phyloP scores from a whole-genome alignment of 495 filamentous ascomycete genomes.

The Tricharina praecox region DNA sequence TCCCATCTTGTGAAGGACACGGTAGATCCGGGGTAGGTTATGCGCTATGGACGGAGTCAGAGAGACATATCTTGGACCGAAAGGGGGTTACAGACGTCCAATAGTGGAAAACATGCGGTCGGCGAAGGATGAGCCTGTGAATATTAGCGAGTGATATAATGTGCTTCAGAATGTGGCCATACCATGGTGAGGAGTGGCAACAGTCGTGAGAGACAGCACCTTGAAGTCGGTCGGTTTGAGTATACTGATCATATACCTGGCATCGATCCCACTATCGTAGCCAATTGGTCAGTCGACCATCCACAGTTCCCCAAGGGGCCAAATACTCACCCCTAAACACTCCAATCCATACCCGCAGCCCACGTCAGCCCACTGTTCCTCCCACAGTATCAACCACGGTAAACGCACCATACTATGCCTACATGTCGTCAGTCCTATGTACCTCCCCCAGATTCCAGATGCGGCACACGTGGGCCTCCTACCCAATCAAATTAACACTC shows the following conservation, averaged over 20 bases:
- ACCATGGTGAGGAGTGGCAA: constrained; percentile 77
- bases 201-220: constrained; percentile 64
- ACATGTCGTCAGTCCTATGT: constrained; percentile 14
- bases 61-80: background rate
- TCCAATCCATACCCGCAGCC: background rate
- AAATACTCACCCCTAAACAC: constrained; percentile 2
- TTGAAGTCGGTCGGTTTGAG: constrained; percentile 54
- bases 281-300: constrained; percentile 4
- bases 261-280: constrained; percentile 59
- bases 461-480: no score
- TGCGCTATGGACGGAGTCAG: constrained; percentile 19
- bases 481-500: constrained; percentile 23
- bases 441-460: background rate
- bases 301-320: background rate
- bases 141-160: background rate
- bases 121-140: constrained; percentile 57
- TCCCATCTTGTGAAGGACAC: constrained; percentile 44
- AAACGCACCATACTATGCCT: constrained; percentile 57
- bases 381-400: background rate
- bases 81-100: constrained; percentile 32
- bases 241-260: constrained; percentile 78
- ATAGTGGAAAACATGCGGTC: constrained; percentile 66
- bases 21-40: constrained; percentile 51
- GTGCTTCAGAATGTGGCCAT: no score
- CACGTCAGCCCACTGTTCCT: background rate